Evolutionary conservation across 306 rosid genomes (phyloP), one percentile per base, ranked within the genome.

Genomic region (Leucaena leucocephala): DNA sequence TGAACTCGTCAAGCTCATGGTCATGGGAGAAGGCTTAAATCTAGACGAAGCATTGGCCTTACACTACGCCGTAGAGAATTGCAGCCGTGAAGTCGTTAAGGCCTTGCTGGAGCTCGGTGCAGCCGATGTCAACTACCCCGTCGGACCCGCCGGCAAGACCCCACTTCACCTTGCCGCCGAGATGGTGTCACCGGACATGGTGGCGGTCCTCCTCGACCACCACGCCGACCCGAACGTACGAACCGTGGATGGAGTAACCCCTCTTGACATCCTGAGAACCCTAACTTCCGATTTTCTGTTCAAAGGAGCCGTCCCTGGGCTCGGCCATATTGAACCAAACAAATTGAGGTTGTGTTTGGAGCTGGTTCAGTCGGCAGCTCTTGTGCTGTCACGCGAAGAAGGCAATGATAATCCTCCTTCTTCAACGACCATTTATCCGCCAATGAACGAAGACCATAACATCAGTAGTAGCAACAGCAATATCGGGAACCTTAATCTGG

Each of bases 161-260:
- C 97, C 99, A 0, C 92, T 96, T 0, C 99, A 96, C 59, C 82
- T 90, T 6, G 98, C 98, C 0, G 89, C 98, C 0, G 99, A 96
- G 71, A 91, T 96, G 97, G 98, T 96, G 11, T 96, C 99, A 0
- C 96, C 99, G 0, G 99, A 96, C 83, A 96, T 96, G 99, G 99
- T 96, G 38, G 96, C 99, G 0, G 99, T 96, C 0, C 86, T 96
- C 2, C 98, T 96, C 0, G 99, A 96, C 83, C 99, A 96, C 93
- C 99, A 96, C 65, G 99, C 99, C 0, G 99, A 96, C 35, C 99
- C 99, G 0, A 96, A 93, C 40, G 95, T 93, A 4, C 80, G 99
- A 11, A 96, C 99, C 0, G 86, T 96, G 0, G 96, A 91, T 0
- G 97, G 93, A 2, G 86, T 96, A 14, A 96, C 98, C 0, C 97